Percentiles rank a stretch among this genome's conserved stretches.
Evolutionary conservation across 2,329 filamentous ascomycete genomes (phyloP).

Genomic region (Xylaria sp.): DNA sequence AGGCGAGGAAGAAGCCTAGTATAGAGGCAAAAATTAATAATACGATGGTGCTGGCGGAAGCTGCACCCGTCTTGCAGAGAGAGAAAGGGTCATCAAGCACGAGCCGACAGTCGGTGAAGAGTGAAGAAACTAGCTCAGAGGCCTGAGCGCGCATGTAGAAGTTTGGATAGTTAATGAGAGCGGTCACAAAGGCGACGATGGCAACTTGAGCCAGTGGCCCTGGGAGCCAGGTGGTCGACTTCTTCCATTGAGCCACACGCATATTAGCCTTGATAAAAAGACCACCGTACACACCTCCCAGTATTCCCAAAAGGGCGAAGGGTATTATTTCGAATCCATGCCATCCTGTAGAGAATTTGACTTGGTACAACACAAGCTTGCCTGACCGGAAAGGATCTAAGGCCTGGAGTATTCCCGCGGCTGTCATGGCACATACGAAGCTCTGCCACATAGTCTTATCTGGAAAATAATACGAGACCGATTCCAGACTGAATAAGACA

Average conservation of each 20-base stretch:
- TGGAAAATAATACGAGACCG: slow-evolving; percentile 97
- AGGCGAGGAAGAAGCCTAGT: slow-evolving; percentile 85
- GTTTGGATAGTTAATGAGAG: slow-evolving; percentile 93
- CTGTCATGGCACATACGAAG: slow-evolving; percentile 99
- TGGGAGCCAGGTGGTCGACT: slow-evolving; percentile 71
- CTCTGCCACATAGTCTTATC: slow-evolving; percentile 99
- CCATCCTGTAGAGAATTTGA: slow-evolving; percentile 91
- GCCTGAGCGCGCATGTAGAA: slow-evolving; percentile 95
- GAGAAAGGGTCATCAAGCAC: slow-evolving; percentile 87
- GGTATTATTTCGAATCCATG: slow-evolving; percentile 94
- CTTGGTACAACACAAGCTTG: slow-evolving; percentile 95
- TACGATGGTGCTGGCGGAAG: slow-evolving; percentile 83
- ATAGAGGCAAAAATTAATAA: slow-evolving; percentile 84
- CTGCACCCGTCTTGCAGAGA: slow-evolving; percentile 87
- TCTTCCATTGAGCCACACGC: slow-evolving; percentile 83
- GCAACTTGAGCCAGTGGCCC: slow-evolving; percentile 83
- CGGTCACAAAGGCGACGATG: slow-evolving; percentile 82
- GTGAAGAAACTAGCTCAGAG: slow-evolving; percentile 88
- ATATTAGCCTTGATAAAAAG: slow-evolving; percentile 97
- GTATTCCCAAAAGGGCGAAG: slow-evolving; percentile 84
- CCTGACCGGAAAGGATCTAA: slow-evolving; percentile 95
- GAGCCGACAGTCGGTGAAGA: slow-evolving; percentile 90
- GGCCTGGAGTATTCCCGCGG: slow-evolving; percentile 90
- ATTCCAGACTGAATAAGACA: slow-evolving; percentile 91
- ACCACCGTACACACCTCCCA: slow-evolving; percentile 93